A percentile compares a stretch with the other conserved stretches of the same genome.
Conservation (phyloP, 208 protist species). For the Trypanosoma mega region DNA sequence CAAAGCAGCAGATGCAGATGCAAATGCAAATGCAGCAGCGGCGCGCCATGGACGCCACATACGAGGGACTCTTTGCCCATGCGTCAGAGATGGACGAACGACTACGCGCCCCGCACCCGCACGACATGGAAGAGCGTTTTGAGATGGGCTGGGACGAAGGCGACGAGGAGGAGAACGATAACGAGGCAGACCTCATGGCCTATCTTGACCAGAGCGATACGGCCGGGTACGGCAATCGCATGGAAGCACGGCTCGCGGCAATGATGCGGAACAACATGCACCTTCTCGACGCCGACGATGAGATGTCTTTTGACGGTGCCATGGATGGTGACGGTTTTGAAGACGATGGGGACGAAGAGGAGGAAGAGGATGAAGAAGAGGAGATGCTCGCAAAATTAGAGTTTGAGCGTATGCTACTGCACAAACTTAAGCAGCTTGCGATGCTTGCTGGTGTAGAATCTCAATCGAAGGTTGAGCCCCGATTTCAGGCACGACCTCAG, state of each 20-base stretch:
- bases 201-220: constrained; percentile 77
- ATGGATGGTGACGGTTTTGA: constrained; percentile 19
- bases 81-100: constrained; percentile 22
- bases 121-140: constrained; percentile 33
- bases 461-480: too few relatives aligned
- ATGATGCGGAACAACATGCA: constrained; percentile 29
- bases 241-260: constrained; percentile 40
- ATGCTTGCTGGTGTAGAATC: neutral
- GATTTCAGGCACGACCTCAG: too few relatives aligned
- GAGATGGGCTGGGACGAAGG: constrained; percentile 28
- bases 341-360: constrained; percentile 23
- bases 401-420: constrained; percentile 30
- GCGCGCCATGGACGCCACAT: constrained; percentile 5
- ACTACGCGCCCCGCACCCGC: constrained; percentile 4
- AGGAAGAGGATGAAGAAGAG: constrained; percentile 15
- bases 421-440: constrained; percentile 24
- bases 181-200: constrained; percentile 70
- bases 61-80: constrained; percentile 19
- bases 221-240: constrained; percentile 41
- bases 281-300: constrained; percentile 27
- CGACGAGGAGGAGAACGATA: constrained; percentile 28
- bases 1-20: constrained; percentile 1
- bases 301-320: neutral
- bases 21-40: too few relatives aligned
- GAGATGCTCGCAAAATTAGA: constrained; percentile 15